Evolutionary conservation across 2,329 filamentous ascomycete genomes (phyloP).

Genomic region (Talaromyces sp.): DNA sequence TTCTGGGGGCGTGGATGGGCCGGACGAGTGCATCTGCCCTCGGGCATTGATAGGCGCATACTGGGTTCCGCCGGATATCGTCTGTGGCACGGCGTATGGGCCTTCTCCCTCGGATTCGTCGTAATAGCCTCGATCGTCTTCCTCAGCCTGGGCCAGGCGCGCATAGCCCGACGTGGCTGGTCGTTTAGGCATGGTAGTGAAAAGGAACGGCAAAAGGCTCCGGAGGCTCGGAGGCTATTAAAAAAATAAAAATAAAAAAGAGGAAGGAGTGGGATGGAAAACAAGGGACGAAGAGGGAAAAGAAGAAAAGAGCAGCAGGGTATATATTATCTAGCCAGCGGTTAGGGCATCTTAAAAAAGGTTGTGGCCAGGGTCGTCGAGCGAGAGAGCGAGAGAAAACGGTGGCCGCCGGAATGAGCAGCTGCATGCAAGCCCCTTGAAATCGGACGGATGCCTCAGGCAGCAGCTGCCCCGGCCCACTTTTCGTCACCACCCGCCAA

Average conservation of each 20-base stretch:
- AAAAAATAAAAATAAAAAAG: not conserved
- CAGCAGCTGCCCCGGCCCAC: not conserved
- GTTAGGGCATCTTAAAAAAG: not conserved
- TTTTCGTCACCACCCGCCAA: not conserved
- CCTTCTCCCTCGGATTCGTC: conserved; percentile 67
- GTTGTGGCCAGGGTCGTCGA: not conserved
- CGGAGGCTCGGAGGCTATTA: not conserved
- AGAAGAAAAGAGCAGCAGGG: not conserved
- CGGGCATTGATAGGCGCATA: conserved; percentile 56
- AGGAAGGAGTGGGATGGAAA: not conserved
- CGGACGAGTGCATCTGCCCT: conserved; percentile 44
- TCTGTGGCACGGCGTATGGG: conserved; percentile 50
- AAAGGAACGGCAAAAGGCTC: conserved; percentile 2
- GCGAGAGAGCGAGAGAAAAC: not conserved
- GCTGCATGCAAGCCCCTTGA: not conserved
- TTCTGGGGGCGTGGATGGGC: conserved; percentile 34
- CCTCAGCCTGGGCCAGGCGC: conserved; percentile 76
- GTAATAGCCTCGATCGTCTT: conserved; percentile 44
- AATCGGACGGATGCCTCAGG: not conserved
- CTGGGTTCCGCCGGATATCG: conserved; percentile 53
- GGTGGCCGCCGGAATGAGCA: conserved; percentile 1
- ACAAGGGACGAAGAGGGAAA: not conserved
- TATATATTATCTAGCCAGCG: not conserved
- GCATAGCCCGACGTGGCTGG: conserved; percentile 79
- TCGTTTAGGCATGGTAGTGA: conserved; percentile 57